These are phyloP conservation scores for Aquanectria penicillioides DNA, from an alignment of 2,329 filamentous ascomycete genomes.

Conservation along the genomic window DNA sequence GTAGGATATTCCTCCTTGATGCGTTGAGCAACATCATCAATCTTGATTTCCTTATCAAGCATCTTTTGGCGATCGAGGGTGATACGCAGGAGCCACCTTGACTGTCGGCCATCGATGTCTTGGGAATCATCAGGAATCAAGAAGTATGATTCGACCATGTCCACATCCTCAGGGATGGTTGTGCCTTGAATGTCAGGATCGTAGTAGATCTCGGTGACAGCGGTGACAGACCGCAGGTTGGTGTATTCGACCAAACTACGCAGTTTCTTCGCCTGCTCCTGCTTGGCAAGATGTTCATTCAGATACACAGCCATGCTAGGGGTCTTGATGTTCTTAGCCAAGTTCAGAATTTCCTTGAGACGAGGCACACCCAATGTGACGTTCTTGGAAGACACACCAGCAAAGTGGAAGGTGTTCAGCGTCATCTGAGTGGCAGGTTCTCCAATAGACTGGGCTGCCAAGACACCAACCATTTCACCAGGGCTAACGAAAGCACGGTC, in stretches of 20 bases:
- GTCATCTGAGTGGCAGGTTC: slow-evolving; percentile 99
- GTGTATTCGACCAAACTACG: slow-evolving; percentile 95
- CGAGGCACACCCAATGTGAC: slow-evolving; percentile 98
- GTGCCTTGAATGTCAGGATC: slow-evolving; percentile 90
- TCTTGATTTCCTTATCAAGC: slow-evolving; percentile 90
- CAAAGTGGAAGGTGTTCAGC: slow-evolving; percentile 99
- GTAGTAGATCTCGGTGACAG: slow-evolving; percentile 96
- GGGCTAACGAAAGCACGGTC: slow-evolving; percentile 86
- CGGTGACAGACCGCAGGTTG: slow-evolving; percentile 88
- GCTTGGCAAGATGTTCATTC: slow-evolving; percentile 69
- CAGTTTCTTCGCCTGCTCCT: slow-evolving; percentile 84
- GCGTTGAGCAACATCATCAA: slow-evolving; percentile 88
- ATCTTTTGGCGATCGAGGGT: slow-evolving; percentile 93
- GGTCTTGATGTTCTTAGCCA: slow-evolving; percentile 98
- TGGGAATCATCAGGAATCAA: slow-evolving; percentile 84
- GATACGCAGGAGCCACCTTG: slow-evolving; percentile 94
- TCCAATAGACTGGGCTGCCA: slow-evolving; percentile 98
- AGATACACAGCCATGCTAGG: slow-evolving; percentile 96
- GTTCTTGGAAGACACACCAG: slow-evolving; percentile 99
- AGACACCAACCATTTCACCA: slow-evolving; percentile 98
- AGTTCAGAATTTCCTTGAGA: slow-evolving; percentile 98
- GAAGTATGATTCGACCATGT: slow-evolving; percentile 98
- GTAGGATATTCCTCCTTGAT: slow-evolving; percentile 90
- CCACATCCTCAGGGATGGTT: slow-evolving; percentile 84
- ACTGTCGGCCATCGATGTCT: slow-evolving; percentile 76